Evolutionary conservation across 2,329 filamentous ascomycete species (phyloP), one percentile per base, ranked within the genome.

Genomic region (Phialophora verrucosa): DNA sequence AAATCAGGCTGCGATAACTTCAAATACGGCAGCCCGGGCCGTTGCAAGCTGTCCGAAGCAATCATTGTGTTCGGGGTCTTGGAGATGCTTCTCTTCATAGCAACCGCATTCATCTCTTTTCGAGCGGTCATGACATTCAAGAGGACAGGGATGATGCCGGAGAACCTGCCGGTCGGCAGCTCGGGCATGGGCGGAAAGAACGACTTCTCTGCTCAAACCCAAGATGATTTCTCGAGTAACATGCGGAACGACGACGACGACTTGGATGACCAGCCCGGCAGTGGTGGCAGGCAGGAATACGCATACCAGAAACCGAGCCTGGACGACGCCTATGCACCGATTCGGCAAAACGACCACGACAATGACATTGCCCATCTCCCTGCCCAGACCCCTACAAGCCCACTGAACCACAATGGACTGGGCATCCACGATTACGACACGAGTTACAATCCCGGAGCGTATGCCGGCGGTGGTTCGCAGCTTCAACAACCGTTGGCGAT

Each of bases 1-100:
- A 76, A 77, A n/a, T 72, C 77, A 23, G 83, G 83, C 49, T 87
- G 85, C 76, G 81, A 82, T 53, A 82, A 80, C 2, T 87, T 86
- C 74, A 81, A 79, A 11, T 88, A 83, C 68, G 86, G 86, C 57
- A 82, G 77, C 58, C 80, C 81, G 42, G 75, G 76, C 51, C 87
- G 86, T 73, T 89, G 87, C 78, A 82, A 81, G 4, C 76, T 88
- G 63, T 85, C 83, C 74, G 83, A 83, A 60, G 84, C 83, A 2
- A 82, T 82, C 3, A 82, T 84, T 20, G 84, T 86, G 12, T 78
- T 88, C 35, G 86, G 84, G 5, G 83, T 86, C 32, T 76, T 87
- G 31, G 79, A 88, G 65, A 87, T 83, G 85, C 70, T 88, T 38
- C 79, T 87, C 64, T 88, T 88, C 75, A 72, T 78, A 53, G 71